Evolutionary conservation across 495 filamentous ascomycete genomes (phyloP).

Genomic region (Sabuloglossum arenarium): DNA sequence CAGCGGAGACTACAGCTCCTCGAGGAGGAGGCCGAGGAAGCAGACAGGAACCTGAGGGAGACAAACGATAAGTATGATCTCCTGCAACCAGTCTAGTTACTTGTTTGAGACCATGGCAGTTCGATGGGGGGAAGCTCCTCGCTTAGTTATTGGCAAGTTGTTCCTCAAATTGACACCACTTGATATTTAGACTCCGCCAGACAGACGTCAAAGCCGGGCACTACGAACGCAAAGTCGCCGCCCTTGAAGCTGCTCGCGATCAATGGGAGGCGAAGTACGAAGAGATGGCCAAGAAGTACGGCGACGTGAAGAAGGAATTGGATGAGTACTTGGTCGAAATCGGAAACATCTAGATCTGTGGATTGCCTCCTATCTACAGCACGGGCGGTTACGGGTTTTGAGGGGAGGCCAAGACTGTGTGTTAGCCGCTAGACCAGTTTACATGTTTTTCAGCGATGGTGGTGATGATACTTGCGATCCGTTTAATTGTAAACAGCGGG

Average conservation of each 20-base stretch:
- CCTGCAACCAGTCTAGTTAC: not conserved
- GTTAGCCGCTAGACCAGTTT: not conserved
- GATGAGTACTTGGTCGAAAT: slow-evolving; percentile 76
- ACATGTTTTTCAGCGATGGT: not conserved
- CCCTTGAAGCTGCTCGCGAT: slow-evolving; percentile 71
- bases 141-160: not conserved
- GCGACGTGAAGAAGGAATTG: slow-evolving; percentile 68
- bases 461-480: too few relatives aligned
- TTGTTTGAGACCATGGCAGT: not conserved
- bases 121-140: not conserved
- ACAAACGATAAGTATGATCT: slow-evolving; percentile 84
- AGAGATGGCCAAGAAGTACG: slow-evolving; percentile 80
- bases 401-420: not conserved
- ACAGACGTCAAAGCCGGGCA: slow-evolving; percentile 98
- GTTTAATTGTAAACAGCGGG: too few relatives aligned
- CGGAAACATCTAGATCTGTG: slow-evolving; percentile 28
- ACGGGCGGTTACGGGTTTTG: not conserved
- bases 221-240: slow-evolving; percentile 97
- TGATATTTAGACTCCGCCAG: slow-evolving; percentile 64
- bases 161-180: not conserved
- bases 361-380: not conserved
- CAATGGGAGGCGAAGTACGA: slow-evolving; percentile 94
- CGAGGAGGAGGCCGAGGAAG: slow-evolving; percentile 92
- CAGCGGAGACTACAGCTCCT: slow-evolving; percentile 83
- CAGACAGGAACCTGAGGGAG: slow-evolving; percentile 84